Evolutionary conservation across 257 asterid genomes (phyloP), one percentile per base, ranked within the genome.

Genomic region (Fraxinus excelsior): DNA sequence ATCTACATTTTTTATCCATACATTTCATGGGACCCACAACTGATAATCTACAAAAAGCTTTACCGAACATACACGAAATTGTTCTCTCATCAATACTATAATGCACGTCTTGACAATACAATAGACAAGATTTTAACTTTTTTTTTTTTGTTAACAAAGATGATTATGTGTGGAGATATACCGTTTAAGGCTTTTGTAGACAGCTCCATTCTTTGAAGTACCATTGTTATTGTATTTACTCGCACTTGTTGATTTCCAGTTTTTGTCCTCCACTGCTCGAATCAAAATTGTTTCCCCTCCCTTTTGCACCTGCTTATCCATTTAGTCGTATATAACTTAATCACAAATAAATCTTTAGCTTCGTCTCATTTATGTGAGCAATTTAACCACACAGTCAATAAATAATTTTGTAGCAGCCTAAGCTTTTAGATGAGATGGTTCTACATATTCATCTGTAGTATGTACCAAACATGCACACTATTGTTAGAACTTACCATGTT

Each of bases 121-220:
- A 13, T 3, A 14, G 7, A 14, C 3, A 44, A 44, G 19, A 44
- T 44, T 44, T 44, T 44, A 44, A 14, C 53, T 44, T 44, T 1
- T 44, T 44, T 44, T 44, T 14, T 46, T 14, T 14, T 7, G 5
- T 44, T 44, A 44, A 38, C 9, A 18, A 42, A 44, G 19, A 19
- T 25, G 1, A 38, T 37, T 49, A 58, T 2, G 65, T 58, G 14
- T 0, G 23, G 14, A 9, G 5, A 49, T 13, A 12, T 84, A 93
- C 98, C 98, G 92, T 84, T 87, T 90, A 13, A 93, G 84, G 86
- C 83, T 88, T 81, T 82, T 85, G 81, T 91, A 90, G 83, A 85
- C 44, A 9, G 82, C 79, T 37, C 75, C 84, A 46, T 82, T 84
- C 83, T 81, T 90, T 69, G 78, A 74, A 11, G 80, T 60, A 65